Conservation (phyloP, 495 filamentous ascomycete genomes). For the Poronia punctata region DNA sequence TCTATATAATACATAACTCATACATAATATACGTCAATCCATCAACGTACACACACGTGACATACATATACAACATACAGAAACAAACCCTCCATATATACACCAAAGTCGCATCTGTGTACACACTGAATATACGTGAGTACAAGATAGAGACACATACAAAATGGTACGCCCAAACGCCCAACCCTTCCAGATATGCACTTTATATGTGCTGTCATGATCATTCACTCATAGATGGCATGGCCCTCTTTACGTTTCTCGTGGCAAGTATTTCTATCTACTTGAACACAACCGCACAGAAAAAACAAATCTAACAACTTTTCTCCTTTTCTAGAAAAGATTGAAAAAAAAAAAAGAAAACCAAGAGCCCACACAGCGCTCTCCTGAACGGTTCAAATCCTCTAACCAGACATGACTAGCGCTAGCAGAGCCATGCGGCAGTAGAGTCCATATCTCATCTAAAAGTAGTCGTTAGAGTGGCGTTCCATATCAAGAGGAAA, state of each 20-base stretch:
- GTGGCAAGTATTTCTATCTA: constrained; percentile 25
- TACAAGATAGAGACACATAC: too few relatives aligned
- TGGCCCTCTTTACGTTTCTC: constrained; percentile 23
- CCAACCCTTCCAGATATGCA: constrained; percentile 17
- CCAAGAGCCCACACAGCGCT: not conserved
- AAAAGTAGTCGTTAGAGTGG: constrained; percentile 37
- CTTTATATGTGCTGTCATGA: constrained; percentile 12
- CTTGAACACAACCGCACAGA: not conserved
- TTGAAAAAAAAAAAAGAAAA: not conserved
- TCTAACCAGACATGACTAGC: constrained; percentile 64
- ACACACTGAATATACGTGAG: too few relatives aligned
- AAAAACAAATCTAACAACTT: constrained; percentile 2
- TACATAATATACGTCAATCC: constrained; percentile 2
- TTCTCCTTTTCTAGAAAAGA: not conserved
- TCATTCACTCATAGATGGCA: constrained; percentile 28
- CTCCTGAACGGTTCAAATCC: constrained; percentile 1
- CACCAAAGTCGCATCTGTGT: too few relatives aligned
- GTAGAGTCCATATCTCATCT: constrained; percentile 99
- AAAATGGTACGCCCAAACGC: too few relatives aligned
- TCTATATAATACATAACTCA: too few relatives aligned
- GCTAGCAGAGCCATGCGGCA: constrained; percentile 95
- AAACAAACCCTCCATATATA: not conserved
- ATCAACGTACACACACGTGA: not conserved
- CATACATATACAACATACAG: constrained; percentile 2
- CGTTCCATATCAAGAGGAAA: too few relatives aligned